Percentiles rank a stretch among this genome's conserved stretches.
Evolutionary conservation across 2,329 filamentous ascomycete genomes (phyloP).

Genomic region (Alternaria sp.): DNA sequence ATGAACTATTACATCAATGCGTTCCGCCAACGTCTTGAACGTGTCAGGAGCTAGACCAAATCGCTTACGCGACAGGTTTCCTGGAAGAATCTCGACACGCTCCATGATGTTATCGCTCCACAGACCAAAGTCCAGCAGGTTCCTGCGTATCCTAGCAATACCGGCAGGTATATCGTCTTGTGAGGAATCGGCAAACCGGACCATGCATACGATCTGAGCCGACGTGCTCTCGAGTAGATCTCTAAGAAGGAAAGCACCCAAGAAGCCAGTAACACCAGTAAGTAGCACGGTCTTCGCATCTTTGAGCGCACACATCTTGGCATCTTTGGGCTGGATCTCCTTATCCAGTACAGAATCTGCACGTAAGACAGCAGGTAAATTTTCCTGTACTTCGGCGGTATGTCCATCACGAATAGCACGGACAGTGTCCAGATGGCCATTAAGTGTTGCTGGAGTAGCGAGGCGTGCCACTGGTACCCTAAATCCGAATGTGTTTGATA

Average conservation of each 20-base stretch:
- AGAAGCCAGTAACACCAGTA: constrained; percentile 78
- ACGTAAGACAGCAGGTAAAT: constrained; percentile 73
- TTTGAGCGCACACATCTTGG: constrained; percentile 66
- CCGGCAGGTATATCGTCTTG: constrained; percentile 71
- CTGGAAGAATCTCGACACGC: constrained; percentile 77
- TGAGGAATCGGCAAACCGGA: constrained; percentile 74
- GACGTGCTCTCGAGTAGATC: constrained; percentile 73
- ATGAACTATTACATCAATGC: constrained; percentile 78
- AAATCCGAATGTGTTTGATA: constrained; percentile 76
- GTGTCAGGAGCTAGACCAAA: constrained; percentile 72
- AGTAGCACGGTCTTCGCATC: constrained; percentile 74
- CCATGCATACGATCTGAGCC: constrained; percentile 75
- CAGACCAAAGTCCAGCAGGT: constrained; percentile 78
- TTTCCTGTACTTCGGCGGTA: constrained; percentile 76
- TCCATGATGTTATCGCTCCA: constrained; percentile 82
- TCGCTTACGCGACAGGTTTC: constrained; percentile 73
- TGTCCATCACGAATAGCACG: constrained; percentile 74
- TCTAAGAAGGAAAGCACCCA: constrained; percentile 77
- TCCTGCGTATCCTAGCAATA: constrained; percentile 76
- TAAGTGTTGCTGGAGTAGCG: constrained; percentile 74
- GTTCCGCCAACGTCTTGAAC: constrained; percentile 70
- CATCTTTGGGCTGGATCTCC: constrained; percentile 68
- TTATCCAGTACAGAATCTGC: constrained; percentile 72
- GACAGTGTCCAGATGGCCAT: constrained; percentile 77
- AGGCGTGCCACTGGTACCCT: constrained; percentile 75